Base-by-base conservation (phyloP, 371 early-diverging fungal genomes). In the Mucor sp. region DNA sequence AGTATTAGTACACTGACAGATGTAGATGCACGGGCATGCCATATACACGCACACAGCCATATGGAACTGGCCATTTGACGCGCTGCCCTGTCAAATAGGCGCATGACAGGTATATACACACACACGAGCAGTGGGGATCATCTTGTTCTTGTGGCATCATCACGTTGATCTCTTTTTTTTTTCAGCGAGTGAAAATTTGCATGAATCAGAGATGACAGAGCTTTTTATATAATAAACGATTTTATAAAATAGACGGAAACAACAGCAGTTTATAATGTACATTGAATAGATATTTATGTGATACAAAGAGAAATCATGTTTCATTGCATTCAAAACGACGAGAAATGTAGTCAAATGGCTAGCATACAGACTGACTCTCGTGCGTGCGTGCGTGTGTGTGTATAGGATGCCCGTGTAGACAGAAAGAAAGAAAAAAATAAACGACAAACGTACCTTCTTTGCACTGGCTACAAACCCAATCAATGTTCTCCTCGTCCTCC, bases 401-500 rank as follows among this genome's bases (percentile, higher is more conserved):
- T 58, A 35, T 47, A 47, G 32, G 23, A 32, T 44, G 12, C 53
- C 25, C 25, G 6, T 17, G 1, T 35, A 63, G 28, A 66, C 43
- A 27, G 14, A 55, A 37, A 28, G n/a, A 60, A 17, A 56, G 7
- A 6, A 33, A 33, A 33, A 33, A 39, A 50, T 7, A 67, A 9
- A 43, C 17, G 15, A 12, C 4, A 43, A 53, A 32, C 67, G 59
- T 71, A 66, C 73, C 69, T 72, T 69, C 35, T 28, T 62, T 56
- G 61, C 87, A 88, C 0, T 64, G 70, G 8, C 77, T 71, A 66
- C 88, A 88, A 19, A 75, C 59, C 81, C 80, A 85, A 58, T 78
- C 86, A 60, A 91, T 76, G 65, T 86, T 74, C 60, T 87, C 80
- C 4, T 82, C 89, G 50, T 75, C 76, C 59, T 88, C 73, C 58